phyloP scores from a whole-genome alignment of 2,329 filamentous ascomycete genomes.

The Setomelanomma holmii region DNA sequence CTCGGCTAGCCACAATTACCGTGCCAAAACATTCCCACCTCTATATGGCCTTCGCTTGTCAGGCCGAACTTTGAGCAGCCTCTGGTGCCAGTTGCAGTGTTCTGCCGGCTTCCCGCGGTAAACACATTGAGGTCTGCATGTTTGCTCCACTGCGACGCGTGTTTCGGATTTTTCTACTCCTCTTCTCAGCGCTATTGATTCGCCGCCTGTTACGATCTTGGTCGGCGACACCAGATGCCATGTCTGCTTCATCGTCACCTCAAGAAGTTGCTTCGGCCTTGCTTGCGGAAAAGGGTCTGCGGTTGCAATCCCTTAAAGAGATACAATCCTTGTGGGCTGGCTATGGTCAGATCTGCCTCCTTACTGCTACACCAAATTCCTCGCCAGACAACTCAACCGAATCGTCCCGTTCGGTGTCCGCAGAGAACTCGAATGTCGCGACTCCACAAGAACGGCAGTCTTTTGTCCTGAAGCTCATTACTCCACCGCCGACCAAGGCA shows the following conservation, averaged over 20 bases:
- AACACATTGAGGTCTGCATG: too few species aligned
- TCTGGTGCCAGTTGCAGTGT: too few species aligned
- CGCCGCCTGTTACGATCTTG: background rate
- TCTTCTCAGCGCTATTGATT: background rate
- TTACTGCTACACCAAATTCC: conserved; percentile 52
- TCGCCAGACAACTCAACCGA: background rate
- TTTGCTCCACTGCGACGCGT: background rate
- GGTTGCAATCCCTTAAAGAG: conserved; percentile 29
- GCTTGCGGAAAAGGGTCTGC: conserved; percentile 32
- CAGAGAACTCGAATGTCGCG: conserved; percentile 11
- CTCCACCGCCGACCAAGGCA: conserved; percentile 54
- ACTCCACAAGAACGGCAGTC: conserved; percentile 34
- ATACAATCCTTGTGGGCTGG: conserved; percentile 58
- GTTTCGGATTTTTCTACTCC: background rate
- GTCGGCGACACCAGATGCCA: conserved; percentile 35
- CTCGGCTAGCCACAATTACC: too few species aligned
- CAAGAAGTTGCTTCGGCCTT: conserved; percentile 34
- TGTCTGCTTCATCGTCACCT: conserved; percentile 39
- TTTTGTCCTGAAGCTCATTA: conserved; percentile 67
- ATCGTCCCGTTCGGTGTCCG: conserved; percentile 3
- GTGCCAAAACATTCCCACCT: too few species aligned
- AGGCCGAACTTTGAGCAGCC: too few species aligned
- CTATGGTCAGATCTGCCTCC: conserved; percentile 62
- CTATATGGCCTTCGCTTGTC: too few species aligned
- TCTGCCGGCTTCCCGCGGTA: too few species aligned